Conservation (phyloP, 2,329 filamentous ascomycete species). For the Botryosphaeria dothidea region DNA sequence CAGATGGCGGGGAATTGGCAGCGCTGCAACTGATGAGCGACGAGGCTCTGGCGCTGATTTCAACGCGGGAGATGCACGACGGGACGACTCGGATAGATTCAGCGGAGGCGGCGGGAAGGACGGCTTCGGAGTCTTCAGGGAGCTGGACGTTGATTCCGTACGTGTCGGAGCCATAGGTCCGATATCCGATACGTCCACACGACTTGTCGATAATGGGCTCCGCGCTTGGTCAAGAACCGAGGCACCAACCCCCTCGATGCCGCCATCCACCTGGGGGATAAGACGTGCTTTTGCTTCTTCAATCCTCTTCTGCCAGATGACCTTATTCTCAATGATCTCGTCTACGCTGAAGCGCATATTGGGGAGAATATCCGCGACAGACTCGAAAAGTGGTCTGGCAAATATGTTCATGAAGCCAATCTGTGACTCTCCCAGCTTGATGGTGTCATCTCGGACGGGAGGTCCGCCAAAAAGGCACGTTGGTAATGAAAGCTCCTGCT, state of each 20-base stretch:
- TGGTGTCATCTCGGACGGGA: conserved; percentile 77
- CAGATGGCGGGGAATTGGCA: conserved; percentile 24
- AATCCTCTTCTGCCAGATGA: conserved; percentile 70
- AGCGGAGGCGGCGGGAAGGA: conserved; percentile 1
- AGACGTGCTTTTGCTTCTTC: conserved; percentile 57
- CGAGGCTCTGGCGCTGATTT: conserved; percentile 27
- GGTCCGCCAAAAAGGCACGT: conserved; percentile 81
- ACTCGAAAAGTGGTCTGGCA: conserved; percentile 86
- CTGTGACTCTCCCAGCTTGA: conserved; percentile 83
- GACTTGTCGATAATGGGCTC: conserved; percentile 35
- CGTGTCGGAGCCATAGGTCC: not conserved
- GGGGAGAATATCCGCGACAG: conserved; percentile 82
- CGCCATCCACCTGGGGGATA: conserved; percentile 25
- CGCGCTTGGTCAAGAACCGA: conserved; percentile 31
- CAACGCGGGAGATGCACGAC: conserved; percentile 32
- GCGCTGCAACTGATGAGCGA: conserved; percentile 32
- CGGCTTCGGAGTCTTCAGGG: conserved; percentile 1
- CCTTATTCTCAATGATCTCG: conserved; percentile 77
- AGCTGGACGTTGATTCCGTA: conserved; percentile 11
- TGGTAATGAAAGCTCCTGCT: conserved; percentile 80
- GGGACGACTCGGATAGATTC: conserved; percentile 26
- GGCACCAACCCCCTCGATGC: conserved; percentile 22
- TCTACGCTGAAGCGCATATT: conserved; percentile 80
- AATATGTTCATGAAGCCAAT: conserved; percentile 97
- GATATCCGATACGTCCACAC: conserved; percentile 18